These are phyloP conservation scores for Lablab purpureus DNA, from an alignment of 306 rosid genomes.

Conservation along the genomic window DNA sequence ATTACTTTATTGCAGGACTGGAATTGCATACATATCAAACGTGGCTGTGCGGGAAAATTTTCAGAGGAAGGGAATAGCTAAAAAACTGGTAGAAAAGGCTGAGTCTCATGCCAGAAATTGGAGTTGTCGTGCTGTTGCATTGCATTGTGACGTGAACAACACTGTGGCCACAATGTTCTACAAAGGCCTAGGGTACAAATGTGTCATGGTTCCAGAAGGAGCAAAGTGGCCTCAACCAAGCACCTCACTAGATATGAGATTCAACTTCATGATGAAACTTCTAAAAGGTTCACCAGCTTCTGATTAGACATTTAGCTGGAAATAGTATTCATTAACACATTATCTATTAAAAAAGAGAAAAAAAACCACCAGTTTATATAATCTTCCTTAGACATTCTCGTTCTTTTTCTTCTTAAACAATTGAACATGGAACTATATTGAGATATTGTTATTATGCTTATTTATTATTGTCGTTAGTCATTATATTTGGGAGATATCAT, in stretches of 20 bases:
- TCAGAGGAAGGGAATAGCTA: conserved; percentile 80
- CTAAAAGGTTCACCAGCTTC: conserved; percentile 51
- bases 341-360: not conserved
- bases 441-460: too few relatives aligned
- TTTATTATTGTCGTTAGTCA: too few relatives aligned
- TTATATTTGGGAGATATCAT: too few relatives aligned
- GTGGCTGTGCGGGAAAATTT: conserved; percentile 86
- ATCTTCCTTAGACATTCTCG: too few relatives aligned
- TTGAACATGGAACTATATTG: too few relatives aligned
- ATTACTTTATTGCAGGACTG: conserved; percentile 62
- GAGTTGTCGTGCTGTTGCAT: conserved; percentile 79
- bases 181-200: conserved; percentile 74
- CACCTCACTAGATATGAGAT: conserved; percentile 68
- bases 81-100: conserved; percentile 70
- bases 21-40: conserved; percentile 86
- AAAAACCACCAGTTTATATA: too few relatives aligned
- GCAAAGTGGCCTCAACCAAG: conserved; percentile 91
- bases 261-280: conserved; percentile 95
- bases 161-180: conserved; percentile 73
- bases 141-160: conserved; percentile 83
- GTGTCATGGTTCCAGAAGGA: conserved; percentile 78
- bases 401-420: too few relatives aligned
- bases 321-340: not conserved
- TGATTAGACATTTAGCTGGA: conserved; percentile 39
- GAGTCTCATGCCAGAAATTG: conserved; percentile 83